A percentile compares a stretch with the other conserved stretches of the same genome.
These are phyloP conservation scores for Ochetophila trinervis DNA, from an alignment of 306 rosid genomes.

Conservation along the genomic window DNA sequence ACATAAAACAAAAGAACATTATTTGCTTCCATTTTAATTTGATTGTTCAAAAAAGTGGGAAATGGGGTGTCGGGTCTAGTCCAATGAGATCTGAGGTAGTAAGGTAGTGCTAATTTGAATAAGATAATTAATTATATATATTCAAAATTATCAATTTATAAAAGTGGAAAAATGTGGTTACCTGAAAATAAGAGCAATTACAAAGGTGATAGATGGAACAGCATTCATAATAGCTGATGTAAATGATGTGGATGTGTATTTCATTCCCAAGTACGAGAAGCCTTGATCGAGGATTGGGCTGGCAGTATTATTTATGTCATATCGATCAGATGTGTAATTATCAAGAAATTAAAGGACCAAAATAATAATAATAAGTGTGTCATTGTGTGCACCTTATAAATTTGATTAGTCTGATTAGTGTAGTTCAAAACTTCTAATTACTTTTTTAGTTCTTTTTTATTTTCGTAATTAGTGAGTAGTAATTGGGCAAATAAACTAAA, in stretches of 20 bases:
- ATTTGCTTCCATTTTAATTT: no score
- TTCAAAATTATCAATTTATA: not conserved
- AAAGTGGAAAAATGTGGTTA: slow-evolving; percentile 3
- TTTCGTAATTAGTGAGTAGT: no score
- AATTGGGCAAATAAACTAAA: no score
- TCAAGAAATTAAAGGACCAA: not conserved
- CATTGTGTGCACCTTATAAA: no score
- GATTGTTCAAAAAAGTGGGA: no score
- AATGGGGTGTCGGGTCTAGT: no score
- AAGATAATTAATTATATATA: not conserved
- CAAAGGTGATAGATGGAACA: slow-evolving; percentile 64
- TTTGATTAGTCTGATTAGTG: no score
- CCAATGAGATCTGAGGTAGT: no score
- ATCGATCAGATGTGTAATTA: not conserved
- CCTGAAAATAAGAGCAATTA: slow-evolving; percentile 56
- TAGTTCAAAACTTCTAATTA: no score
- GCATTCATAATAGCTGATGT: slow-evolving; percentile 69
- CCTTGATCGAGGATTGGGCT: slow-evolving; percentile 81
- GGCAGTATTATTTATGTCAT: not conserved
- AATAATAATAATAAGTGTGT: not conserved
- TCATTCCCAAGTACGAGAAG: slow-evolving; percentile 62
- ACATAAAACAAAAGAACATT: no score
- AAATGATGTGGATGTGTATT: slow-evolving; percentile 67
- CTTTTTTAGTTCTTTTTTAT: no score
- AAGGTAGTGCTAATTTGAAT: not conserved